Evolutionary conservation across 371 early-diverging fungal genomes (phyloP), one percentile per base, ranked within the genome.

Genomic region (Mortierella sp.): DNA sequence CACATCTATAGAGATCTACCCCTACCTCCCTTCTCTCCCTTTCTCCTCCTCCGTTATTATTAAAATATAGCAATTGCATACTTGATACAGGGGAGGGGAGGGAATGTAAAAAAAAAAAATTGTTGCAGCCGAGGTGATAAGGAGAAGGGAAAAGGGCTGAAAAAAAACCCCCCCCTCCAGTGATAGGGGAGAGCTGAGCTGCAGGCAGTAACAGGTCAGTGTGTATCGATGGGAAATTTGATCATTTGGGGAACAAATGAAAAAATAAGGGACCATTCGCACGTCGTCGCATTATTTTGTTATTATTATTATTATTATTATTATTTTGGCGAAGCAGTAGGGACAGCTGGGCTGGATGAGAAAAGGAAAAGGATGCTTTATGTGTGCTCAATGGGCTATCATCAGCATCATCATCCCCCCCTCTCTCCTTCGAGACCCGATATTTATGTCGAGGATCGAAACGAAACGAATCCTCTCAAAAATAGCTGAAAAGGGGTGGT

Each of bases 181-280:
- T 24, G 66, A 40, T 24, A 58, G 35, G 37, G 45, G 30, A 30
- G 18, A 37, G n/a, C n/a, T 22, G 63, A 39, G 12, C 18, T 11
- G 20, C 22, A 32, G 11, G n/a, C 39, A 60, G 60, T 20, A 60
- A 60, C 39, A 39, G 35, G 49, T 49, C 35, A 40, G 16, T 52
- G 32, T 43, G 59, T 8, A 18, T 58, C 66, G 59, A 43, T 66
- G 66, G 66, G 58, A 66, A 54, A 40, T 39, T 52, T 65, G 66
- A 65, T 65, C 55, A 60, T 60, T 60, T 60, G 0, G 58, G 58
- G 11, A 30, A 32, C 32, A 32, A 57, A 32, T 30, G 58, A 57
- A 32, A 55, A 39, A 43, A 64, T 54, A 54, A 54, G 66, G 51
- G 64, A 64, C 64, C 30, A 18, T 11, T 10, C n/a, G 18, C 26